These are phyloP conservation scores for Fusarium marasasianum DNA, from an alignment of 2,329 filamentous ascomycete species.

Conservation along the genomic window DNA sequence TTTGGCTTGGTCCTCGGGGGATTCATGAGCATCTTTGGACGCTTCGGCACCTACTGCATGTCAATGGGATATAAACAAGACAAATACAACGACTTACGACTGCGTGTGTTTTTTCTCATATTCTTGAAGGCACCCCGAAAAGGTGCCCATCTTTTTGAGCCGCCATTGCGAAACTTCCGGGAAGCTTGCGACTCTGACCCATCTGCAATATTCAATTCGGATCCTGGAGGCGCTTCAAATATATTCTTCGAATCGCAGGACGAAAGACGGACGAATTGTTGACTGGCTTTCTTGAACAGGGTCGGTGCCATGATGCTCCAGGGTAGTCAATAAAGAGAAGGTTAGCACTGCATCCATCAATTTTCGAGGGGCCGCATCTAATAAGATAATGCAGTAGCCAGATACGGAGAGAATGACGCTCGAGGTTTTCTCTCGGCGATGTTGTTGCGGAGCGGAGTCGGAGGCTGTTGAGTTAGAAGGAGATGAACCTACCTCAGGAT, in stretches of 20 bases:
- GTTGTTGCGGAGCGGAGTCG: neutral
- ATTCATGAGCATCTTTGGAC: constrained; percentile 20
- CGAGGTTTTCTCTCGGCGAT: neutral
- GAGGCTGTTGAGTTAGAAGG: neutral
- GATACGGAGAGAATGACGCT: constrained; percentile 11
- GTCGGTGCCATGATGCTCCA: constrained; percentile 44
- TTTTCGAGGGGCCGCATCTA: neutral
- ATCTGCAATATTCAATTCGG: constrained; percentile 5
- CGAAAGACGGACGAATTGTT: constrained; percentile 34
- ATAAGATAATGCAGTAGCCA: neutral
- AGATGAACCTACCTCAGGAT: neutral
- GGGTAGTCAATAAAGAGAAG: constrained; percentile 7
- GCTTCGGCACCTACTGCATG: constrained; percentile 37
- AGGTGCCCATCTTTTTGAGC: constrained; percentile 49
- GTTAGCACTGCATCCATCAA: constrained; percentile 16
- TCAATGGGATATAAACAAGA: neutral
- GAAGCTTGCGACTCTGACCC: constrained; percentile 8
- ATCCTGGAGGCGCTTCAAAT: constrained; percentile 3
- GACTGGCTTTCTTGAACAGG: constrained; percentile 41
- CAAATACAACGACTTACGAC: constrained; percentile 24
- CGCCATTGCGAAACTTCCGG: constrained; percentile 40
- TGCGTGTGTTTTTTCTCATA: constrained; percentile 44
- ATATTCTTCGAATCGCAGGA: constrained; percentile 25
- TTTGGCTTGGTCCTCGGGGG: constrained; percentile 1
- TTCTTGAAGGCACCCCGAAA: constrained; percentile 48